Conservation (phyloP, 768 basidiomycete species). For the Cyathus striatus region DNA sequence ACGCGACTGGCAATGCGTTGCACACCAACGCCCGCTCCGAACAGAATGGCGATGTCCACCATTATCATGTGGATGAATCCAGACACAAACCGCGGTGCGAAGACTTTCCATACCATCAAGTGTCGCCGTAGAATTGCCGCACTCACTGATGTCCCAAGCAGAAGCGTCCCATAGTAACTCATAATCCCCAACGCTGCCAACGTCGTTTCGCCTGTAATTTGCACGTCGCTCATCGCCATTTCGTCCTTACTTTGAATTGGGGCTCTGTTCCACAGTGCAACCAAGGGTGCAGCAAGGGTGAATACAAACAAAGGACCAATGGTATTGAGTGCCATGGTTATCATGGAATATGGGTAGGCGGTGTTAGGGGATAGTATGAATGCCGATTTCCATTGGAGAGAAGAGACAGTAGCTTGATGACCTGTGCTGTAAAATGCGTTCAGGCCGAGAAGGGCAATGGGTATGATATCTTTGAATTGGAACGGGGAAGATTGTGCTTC, state of each 20-base stretch:
- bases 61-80: slow-evolving; percentile 61
- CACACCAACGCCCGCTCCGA: slow-evolving; percentile 59
- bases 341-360: slow-evolving; percentile 65
- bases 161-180: slow-evolving; percentile 60
- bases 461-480: slow-evolving; percentile 63
- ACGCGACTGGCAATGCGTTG: slow-evolving; percentile 30
- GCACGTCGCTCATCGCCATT: slow-evolving; percentile 17
- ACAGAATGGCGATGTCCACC: slow-evolving; percentile 64
- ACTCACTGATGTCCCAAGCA: slow-evolving; percentile 66
- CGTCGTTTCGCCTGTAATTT: slow-evolving; percentile 33
- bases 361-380: slow-evolving; percentile 75
- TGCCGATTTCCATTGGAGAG: slow-evolving; percentile 93
- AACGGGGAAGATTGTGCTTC: slow-evolving; percentile 27
- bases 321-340: slow-evolving; percentile 75
- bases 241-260: slow-evolving; percentile 33
- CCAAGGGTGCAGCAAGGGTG: slow-evolving; percentile 58
- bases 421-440: slow-evolving; percentile 85
- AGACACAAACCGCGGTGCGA: slow-evolving; percentile 91
- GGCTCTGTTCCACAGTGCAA: slow-evolving; percentile 80
- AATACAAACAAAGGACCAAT: slow-evolving; percentile 70
- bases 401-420: slow-evolving; percentile 84
- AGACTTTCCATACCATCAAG: slow-evolving; percentile 99
- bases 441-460: slow-evolving; percentile 71
- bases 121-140: slow-evolving; percentile 78
- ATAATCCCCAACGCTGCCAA: slow-evolving; percentile 61